Base-by-base conservation (phyloP, 2,329 filamentous ascomycete genomes). In the Thielaviopsis cerberus region DNA sequence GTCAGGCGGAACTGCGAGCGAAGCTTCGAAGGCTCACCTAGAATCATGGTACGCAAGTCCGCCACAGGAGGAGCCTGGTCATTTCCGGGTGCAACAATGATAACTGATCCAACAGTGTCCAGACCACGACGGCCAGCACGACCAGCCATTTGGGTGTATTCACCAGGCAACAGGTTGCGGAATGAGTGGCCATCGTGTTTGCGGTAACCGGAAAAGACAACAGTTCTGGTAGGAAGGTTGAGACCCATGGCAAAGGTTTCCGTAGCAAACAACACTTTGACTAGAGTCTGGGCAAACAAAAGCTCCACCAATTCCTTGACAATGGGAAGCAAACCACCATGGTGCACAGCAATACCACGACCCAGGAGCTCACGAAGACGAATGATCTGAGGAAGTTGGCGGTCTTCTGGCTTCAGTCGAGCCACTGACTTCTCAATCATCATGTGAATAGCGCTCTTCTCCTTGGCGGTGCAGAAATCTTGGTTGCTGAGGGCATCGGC, bases 211-310 rank as follows among this genome's bases (percentile, higher is more conserved):
- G 92, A 97, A 69, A 98, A 98, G 1, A 97, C 91, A 0, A 98
- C 92, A 0, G 92, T 98, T 63, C 92, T 80, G 0, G 92, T 98
- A 0, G 92, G 92, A 59, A 98, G 73, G 67, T 98, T 98, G 30
- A 98, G 76, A 26, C 92, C 92, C 90, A 98, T 98, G 37, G 92
- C 92, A 69, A 98, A 98, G 0, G 92, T 98, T 69, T 98, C 92
- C 0, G 92, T 98, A 0, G 92, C 92, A 66, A 98, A 98, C 1
- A 98, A 78, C 2, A 98, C 86, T 70, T 98, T 98, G 60, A 98
- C 92, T 58, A 98, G 73, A 0, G 90, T 94, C 69, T 88, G 89
- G 0, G 92, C 91, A 65, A 98, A 98, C 17, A 98, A 72, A 57
- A 98, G 94, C 69, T 98, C 92, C 1, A 98, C 92, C 24, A 97